Base-by-base conservation (phyloP, 768 basidiomycete genomes). In the Kwoniella sp. region DNA sequence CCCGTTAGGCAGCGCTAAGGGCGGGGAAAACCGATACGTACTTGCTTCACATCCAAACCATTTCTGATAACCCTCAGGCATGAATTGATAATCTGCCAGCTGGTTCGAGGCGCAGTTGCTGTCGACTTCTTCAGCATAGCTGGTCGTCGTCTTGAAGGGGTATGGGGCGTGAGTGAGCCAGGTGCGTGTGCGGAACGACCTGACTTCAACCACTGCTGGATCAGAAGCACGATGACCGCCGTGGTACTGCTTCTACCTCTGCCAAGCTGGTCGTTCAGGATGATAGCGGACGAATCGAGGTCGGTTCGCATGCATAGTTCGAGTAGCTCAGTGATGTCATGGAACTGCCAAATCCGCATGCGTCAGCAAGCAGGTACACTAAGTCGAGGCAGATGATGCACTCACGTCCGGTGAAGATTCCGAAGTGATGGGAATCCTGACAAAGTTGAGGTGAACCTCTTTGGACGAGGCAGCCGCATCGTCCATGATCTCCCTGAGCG, bases 201-300 rank as follows among this genome's bases (percentile, higher is more conserved):
- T 5, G 59, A 34, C 17, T 63, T 63, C 11, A 95, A 79, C 94
- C 94, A 96, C 74, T 88, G 85, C 70, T 90, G 86, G 57, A 94
- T 91, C 29, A 97, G 84, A 25, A 92, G 82, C 45, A 97, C 83
- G 60, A 94, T 86, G 48, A 94, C 91, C 20, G 93, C 90, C n/a
- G 92, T 88, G 55, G 93, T 82, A 0, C 94, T 95, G 66, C 92
- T 94, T 72, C 96, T 85, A 11, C 95, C 94, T 30, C 92, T 85
- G 13, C 76, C 95, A 15, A 99, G 86, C 75, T 99, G 96, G 73
- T 94, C 96, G 75, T 98, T 99, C 37, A 99, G 86, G 20, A 99
- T 88, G 63, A 98, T 90, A 4, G 82, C 81, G 0, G 90, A 89
- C 41, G 86, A 85, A 23, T 85, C 84, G 7, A 88, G 85, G 58